These are phyloP conservation scores for Trichoderma sp. DNA, from an alignment of 2,329 filamentous ascomycete species.

Conservation along the genomic window DNA sequence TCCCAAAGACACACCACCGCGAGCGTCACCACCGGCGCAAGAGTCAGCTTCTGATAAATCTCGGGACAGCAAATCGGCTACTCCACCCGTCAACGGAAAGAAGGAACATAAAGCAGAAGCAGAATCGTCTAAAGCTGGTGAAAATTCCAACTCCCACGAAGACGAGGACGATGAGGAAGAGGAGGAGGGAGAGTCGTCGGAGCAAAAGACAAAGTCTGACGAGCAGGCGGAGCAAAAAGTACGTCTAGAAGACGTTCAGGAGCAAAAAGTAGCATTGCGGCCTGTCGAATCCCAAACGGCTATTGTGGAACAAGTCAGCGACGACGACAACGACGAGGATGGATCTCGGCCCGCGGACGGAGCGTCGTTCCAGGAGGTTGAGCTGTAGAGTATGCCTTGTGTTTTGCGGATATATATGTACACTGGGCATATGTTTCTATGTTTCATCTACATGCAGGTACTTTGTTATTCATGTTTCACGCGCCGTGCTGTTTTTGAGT, in stretches of 20 bases:
- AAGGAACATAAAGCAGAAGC: background rate
- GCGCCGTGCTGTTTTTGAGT: background rate
- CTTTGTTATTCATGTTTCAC: background rate
- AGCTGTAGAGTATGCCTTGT: constrained; percentile 42
- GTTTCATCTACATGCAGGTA: background rate
- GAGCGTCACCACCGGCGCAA: constrained; percentile 24
- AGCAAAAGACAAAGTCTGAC: constrained; percentile 20
- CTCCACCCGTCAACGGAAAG: background rate
- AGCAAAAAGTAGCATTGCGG: constrained; percentile 53
- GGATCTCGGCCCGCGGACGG: constrained; percentile 47
- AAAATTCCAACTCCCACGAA: constrained; percentile 26
- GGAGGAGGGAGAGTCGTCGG: constrained; percentile 29
- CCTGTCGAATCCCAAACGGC: constrained; percentile 34
- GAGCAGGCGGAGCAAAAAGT: constrained; percentile 41
- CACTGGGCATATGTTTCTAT: background rate
- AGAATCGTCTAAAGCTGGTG: constrained; percentile 27
- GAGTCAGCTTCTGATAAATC: constrained; percentile 24
- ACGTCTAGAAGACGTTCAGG: constrained; percentile 38
- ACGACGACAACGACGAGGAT: constrained; percentile 35
- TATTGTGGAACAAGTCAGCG: constrained; percentile 10
- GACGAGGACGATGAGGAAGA: constrained; percentile 25
- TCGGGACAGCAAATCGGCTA: constrained; percentile 28
- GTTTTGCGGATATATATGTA: background rate
- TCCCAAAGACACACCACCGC: constrained; percentile 24
- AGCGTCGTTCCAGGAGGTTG: constrained; percentile 63